These are phyloP conservation scores for Acanthamoeba castellanii DNA, from an alignment of 208 protist genomes.

Conservation along the genomic window DNA sequence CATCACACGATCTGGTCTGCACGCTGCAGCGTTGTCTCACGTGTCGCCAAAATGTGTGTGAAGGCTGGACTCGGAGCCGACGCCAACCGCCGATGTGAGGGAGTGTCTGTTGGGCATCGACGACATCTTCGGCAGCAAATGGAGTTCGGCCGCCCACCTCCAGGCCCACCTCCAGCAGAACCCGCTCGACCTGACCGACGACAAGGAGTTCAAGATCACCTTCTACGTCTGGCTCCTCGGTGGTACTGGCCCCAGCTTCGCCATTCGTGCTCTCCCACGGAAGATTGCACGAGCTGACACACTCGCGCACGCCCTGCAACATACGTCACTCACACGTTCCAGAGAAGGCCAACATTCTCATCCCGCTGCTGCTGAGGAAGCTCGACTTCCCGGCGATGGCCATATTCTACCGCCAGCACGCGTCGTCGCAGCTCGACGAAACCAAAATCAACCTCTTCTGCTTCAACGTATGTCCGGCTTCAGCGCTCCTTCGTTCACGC, in stretches of 20 bases:
- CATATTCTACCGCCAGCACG: constrained; percentile 27
- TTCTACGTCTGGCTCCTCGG: constrained; percentile 66
- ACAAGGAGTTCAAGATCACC: constrained; percentile 68
- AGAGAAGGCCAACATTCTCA: constrained; percentile 36
- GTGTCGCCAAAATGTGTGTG: not conserved
- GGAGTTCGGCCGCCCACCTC: not conserved
- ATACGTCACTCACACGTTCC: not conserved
- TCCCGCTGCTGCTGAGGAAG: constrained; percentile 25
- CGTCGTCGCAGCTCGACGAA: not conserved
- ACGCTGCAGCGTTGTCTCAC: not conserved
- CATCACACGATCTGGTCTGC: not conserved
- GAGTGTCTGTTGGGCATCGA: not conserved
- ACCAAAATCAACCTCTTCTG: constrained; percentile 61
- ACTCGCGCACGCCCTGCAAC: not conserved
- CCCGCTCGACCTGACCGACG: constrained; percentile 36
- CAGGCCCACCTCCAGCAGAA: constrained; percentile 6
- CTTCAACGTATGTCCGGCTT: not conserved
- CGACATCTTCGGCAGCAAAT: constrained; percentile 15
- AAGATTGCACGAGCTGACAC: not conserved
- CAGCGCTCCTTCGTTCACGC: not conserved
- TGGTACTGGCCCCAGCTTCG: not conserved
- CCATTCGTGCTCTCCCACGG: not conserved
- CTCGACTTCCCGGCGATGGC: not conserved
- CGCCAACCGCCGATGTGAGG: not conserved
- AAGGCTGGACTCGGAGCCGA: not conserved